Base-by-base conservation (phyloP, 2,329 filamentous ascomycete genomes). In the Colletotrichum salicis region DNA sequence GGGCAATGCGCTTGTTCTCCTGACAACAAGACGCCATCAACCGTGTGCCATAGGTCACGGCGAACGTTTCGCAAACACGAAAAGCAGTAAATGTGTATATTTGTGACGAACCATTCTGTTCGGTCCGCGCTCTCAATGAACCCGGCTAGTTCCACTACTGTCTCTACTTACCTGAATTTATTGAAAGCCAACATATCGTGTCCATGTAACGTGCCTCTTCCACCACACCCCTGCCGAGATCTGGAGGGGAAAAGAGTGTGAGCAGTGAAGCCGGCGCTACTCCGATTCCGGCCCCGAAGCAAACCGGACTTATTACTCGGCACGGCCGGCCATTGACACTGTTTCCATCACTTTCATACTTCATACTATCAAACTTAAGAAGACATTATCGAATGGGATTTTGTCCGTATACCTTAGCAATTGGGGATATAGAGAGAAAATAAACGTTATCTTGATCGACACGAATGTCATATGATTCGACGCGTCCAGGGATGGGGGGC, bases 401-500 rank as follows among this genome's bases (percentile, higher is more conserved):
- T 29, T 29, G 27, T 29, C 27, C 27, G 27, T 4, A 29, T 29
- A 29, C 27, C 27, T 29, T 29, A 29, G 27, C 5, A 2, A 4
- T 29, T 29, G 10, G 7, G 41, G 24, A 37, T 52, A n/a, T 13
- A 8, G 22, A n/a, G 33, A 15, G 11, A 22, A 22, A 35, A 29
- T 12, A 11, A 48, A 45, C 24, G 37, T 10, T 24, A 48, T 61
- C 2, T 19, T 11, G 27, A 48, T 15, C 4, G 5, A 22, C 3
- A 7, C 8, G 52, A 29, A 29, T n/a, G 52, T 70, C 37, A 57
- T 29, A 37, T 61, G 35, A 51, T 61, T 41, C 41, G 65, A 31
- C 37, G 10, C 29, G 13, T 37, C 27, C 57, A 33, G 48, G 56
- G 56, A 45, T 41, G 0, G 3, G 13, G 1, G 63, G 5, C 37